Percentiles rank a stretch among this genome's conserved stretches.
Conservation (phyloP, 2,329 filamentous ascomycete genomes). For the Bimuria novae-zelandiae region DNA sequence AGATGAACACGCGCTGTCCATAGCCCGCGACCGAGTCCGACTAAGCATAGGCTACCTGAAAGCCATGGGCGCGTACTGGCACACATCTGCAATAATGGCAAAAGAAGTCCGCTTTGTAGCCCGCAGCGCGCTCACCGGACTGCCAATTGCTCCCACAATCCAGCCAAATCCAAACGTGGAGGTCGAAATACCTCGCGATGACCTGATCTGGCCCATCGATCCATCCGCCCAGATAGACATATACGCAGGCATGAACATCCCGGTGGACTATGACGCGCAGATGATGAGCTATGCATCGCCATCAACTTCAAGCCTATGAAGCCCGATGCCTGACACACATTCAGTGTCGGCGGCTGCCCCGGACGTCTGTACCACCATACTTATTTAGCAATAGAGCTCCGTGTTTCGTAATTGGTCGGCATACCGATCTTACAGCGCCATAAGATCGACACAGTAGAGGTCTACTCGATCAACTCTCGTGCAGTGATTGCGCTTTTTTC, state of each 20-base stretch:
- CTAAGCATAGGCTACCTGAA: constrained; percentile 78
- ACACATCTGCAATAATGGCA: constrained; percentile 70
- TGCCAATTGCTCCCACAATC: constrained; percentile 12
- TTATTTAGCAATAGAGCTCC: background rate
- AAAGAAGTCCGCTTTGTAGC: constrained; percentile 75
- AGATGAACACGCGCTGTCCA: constrained; percentile 62
- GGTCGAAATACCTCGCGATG: constrained; percentile 36
- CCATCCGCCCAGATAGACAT: constrained; percentile 39
- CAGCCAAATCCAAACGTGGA: constrained; percentile 20
- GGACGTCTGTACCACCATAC: background rate
- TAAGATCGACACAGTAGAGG: no score
- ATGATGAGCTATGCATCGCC: constrained; percentile 19
- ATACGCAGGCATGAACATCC: constrained; percentile 35
- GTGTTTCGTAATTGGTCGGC: background rate
- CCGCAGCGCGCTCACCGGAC: constrained; percentile 62
- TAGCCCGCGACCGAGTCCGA: constrained; percentile 72
- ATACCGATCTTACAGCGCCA: background rate
- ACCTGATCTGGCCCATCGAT: constrained; percentile 35
- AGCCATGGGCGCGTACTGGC: constrained; percentile 70
- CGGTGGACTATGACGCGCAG: constrained; percentile 25
- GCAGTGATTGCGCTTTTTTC: background rate
- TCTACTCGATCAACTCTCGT: background rate
- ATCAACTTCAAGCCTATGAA: constrained; percentile 15
- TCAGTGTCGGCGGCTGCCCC: background rate
- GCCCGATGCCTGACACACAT: background rate